phyloP scores from a whole-genome alignment of 1,139 yeast species.

The Yamadazyma dushanensis region DNA sequence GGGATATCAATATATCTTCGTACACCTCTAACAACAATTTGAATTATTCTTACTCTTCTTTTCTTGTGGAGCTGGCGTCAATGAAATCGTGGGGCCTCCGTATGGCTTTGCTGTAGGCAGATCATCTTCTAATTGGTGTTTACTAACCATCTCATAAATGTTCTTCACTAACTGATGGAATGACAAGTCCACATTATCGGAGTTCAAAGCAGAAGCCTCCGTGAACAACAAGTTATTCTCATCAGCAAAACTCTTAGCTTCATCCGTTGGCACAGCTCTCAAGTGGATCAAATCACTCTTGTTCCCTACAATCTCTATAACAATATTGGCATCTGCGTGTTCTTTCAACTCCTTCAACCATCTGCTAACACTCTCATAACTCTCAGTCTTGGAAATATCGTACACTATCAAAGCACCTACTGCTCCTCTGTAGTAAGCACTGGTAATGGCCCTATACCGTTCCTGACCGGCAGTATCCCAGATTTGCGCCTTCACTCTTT shows the following conservation, averaged over 20 bases:
- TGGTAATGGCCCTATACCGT: conserved; percentile 95
- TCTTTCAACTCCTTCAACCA: conserved; percentile 96
- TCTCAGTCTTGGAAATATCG: conserved; percentile 90
- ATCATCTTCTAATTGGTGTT: conserved; percentile 76
- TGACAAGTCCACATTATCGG: conserved; percentile 92
- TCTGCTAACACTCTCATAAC: conserved; percentile 89
- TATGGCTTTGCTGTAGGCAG: conserved; percentile 45
- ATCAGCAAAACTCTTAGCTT: conserved; percentile 91
- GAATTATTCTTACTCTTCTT: conserved; percentile 59
- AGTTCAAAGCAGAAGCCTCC: conserved; percentile 95
- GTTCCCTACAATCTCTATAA: conserved; percentile 84
- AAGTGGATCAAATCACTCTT: conserved; percentile 94
- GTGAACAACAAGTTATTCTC: conserved; percentile 91
- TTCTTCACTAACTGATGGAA: conserved; percentile 90
- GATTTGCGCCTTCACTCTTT: conserved; percentile 94
- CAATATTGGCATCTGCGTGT: conserved; percentile 96
- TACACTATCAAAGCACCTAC: conserved; percentile 96
- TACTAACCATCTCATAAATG: conserved; percentile 88
- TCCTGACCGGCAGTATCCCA: conserved; percentile 99
- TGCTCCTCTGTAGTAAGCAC: conserved; percentile 97
- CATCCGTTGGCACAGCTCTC: conserved; percentile 97
- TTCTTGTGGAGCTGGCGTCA: conserved; percentile 92
- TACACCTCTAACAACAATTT: conserved; percentile 57
- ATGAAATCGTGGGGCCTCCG: conserved; percentile 85
- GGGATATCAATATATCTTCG: background rate